Percentiles rank a stretch among this genome's conserved stretches.
phyloP scores from a whole-genome alignment of 2,329 filamentous ascomycete genomes.

The Botrytis fragariae region DNA sequence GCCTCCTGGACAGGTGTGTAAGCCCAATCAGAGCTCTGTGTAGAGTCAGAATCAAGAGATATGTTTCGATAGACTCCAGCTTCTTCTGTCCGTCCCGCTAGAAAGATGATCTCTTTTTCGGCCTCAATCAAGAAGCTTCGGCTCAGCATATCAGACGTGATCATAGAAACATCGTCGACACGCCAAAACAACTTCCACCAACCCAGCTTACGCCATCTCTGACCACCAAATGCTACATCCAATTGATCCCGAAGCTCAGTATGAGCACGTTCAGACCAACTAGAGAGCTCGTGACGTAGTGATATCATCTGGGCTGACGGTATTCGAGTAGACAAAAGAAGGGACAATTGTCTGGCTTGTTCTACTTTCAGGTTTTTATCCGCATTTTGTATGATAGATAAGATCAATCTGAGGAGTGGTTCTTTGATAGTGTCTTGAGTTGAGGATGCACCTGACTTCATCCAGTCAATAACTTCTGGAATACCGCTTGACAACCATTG shows the following conservation, averaged over 20 bases:
- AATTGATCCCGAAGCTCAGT: constrained; percentile 78
- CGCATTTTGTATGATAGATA: constrained; percentile 61
- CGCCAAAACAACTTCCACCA: constrained; percentile 98
- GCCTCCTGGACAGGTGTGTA: constrained; percentile 28
- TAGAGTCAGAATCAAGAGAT: not conserved
- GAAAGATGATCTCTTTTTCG: constrained; percentile 78
- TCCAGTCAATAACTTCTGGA: constrained; percentile 63
- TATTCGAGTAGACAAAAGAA: constrained; percentile 38
- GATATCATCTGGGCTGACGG: constrained; percentile 41
- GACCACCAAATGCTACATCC: constrained; percentile 72
- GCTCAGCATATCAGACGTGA: constrained; percentile 74
- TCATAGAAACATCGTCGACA: constrained; percentile 85
- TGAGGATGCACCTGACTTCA: constrained; percentile 48
- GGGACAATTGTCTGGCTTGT: constrained; percentile 40
- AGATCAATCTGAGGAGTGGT: constrained; percentile 63
- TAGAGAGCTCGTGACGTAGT: constrained; percentile 59
- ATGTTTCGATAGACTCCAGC: constrained; percentile 47
- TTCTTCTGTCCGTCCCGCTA: constrained; percentile 73
- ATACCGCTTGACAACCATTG: constrained; percentile 73
- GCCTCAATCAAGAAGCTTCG: constrained; percentile 74
- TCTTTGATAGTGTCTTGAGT: constrained; percentile 55
- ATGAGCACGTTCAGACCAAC: constrained; percentile 79
- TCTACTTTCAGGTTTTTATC: constrained; percentile 51
- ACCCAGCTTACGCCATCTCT: constrained; percentile 72
- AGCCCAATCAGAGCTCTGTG: constrained; percentile 27